Evolutionary conservation across 2,329 filamentous ascomycete genomes (phyloP).

Genomic region (Epichloe amarillans): DNA sequence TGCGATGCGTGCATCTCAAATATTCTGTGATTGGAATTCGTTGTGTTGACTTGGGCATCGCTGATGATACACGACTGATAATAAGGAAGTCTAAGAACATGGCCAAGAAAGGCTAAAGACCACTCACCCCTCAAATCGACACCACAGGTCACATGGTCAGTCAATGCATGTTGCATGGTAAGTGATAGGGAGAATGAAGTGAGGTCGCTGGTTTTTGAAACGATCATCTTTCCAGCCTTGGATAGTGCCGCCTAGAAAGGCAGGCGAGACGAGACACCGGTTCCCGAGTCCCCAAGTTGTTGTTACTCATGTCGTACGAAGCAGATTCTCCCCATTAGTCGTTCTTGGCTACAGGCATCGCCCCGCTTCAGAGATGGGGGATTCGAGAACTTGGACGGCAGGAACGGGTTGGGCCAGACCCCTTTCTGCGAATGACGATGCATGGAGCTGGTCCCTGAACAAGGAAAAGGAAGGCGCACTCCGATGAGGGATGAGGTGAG

Average conservation of each 20-base stretch:
- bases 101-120: neutral
- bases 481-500: no score
- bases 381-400: neutral
- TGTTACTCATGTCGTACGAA: no score
- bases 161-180: neutral
- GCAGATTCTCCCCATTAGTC: no score
- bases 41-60: no score
- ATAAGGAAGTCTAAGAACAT: neutral
- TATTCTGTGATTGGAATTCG: no score
- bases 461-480: neutral
- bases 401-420: neutral
- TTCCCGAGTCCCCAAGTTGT: no score
- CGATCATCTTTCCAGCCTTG: no score
- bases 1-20: neutral
- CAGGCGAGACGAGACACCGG: neutral
- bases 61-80: no score
- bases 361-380: neutral
- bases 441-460: neutral
- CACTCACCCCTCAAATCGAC: neutral
- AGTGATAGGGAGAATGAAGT: neutral
- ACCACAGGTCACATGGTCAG: neutral
- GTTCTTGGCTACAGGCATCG: neutral
- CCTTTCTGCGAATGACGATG: neutral
- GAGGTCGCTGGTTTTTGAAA: neutral
- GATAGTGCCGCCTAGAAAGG: neutral